Conservation (phyloP, 2,329 filamentous ascomycete genomes). For the Sphaceloma murrayae region DNA sequence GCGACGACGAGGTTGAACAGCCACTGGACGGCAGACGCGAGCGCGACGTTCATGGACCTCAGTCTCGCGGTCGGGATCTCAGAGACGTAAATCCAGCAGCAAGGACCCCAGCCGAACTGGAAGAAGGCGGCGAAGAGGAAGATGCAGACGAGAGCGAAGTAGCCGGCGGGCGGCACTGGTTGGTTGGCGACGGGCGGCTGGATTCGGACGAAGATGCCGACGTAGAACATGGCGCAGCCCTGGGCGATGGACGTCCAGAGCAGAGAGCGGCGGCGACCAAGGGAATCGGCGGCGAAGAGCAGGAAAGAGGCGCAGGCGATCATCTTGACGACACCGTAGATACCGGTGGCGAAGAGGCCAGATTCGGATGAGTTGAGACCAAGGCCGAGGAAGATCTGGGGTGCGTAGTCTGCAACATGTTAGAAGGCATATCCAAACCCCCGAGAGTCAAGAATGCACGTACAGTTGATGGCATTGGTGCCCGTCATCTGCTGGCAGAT, state of each 20-base stretch:
- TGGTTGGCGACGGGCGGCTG: conserved; percentile 46
- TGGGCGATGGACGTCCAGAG: conserved; percentile 38
- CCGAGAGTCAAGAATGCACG: neutral
- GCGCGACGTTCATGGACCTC: conserved; percentile 56
- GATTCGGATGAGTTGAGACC: conserved; percentile 49
- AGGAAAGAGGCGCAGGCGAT: conserved; percentile 54
- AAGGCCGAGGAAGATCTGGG: conserved; percentile 57
- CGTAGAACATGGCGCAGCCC: conserved; percentile 56
- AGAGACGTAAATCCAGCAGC: conserved; percentile 60
- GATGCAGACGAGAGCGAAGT: conserved; percentile 60
- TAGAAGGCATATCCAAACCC: neutral
- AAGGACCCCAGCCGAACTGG: conserved; percentile 35
- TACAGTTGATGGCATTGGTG: conserved; percentile 38
- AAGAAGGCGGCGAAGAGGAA: conserved; percentile 64
- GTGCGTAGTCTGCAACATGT: conserved; percentile 53
- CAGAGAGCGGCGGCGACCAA: conserved; percentile 54
- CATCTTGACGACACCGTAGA: conserved; percentile 66
- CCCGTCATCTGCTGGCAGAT: conserved; percentile 67
- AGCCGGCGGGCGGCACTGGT: conserved; percentile 55
- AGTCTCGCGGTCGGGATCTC: conserved; percentile 61
- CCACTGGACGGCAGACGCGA: conserved; percentile 57
- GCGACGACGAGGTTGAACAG: conserved; percentile 67
- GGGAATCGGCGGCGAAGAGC: conserved; percentile 63
- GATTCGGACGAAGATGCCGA: conserved; percentile 60
- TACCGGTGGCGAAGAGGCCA: conserved; percentile 61